A percentile compares a stretch with the other conserved stretches of the same genome.
These are phyloP conservation scores for Metschnikowia cubensis DNA, from an alignment of 805 yeast species.

Conservation along the genomic window DNA sequence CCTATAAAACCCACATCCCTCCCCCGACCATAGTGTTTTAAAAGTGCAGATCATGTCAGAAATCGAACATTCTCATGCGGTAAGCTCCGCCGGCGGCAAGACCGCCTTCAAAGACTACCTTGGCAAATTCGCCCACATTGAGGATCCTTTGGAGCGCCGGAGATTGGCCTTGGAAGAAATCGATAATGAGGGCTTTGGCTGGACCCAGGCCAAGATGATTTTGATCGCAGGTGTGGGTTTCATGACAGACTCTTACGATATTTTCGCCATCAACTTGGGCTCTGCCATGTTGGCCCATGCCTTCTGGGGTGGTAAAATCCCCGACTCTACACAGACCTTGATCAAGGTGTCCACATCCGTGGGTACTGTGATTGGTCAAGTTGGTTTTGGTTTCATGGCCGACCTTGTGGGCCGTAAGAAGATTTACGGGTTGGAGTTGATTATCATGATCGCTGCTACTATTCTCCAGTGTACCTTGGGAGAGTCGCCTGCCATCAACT, in stretches of 20 bases:
- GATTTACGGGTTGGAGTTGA: constrained; percentile 82
- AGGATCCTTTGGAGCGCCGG: constrained; percentile 84
- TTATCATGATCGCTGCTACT: constrained; percentile 78
- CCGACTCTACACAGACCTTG: constrained; percentile 69
- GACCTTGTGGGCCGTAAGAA: constrained; percentile 82
- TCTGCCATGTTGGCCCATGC: constrained; percentile 74
- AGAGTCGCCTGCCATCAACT: constrained; percentile 62
- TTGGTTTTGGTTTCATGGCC: constrained; percentile 78
- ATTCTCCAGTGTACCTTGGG: constrained; percentile 75
- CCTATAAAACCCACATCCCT: background rate
- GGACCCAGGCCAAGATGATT: constrained; percentile 81
- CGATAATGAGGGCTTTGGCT: constrained; percentile 73
- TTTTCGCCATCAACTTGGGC: constrained; percentile 84
- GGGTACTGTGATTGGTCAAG: constrained; percentile 90
- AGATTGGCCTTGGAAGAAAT: constrained; percentile 80
- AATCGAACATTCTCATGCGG: constrained; percentile 20
- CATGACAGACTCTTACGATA: constrained; percentile 89
- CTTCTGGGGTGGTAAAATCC: constrained; percentile 63
- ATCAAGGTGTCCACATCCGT: constrained; percentile 87
- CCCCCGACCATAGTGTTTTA: background rate
- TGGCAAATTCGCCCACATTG: constrained; percentile 75
- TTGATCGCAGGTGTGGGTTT: constrained; percentile 90
- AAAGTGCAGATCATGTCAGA: constrained; percentile 20
- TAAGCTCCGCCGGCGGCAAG: constrained; percentile 58
- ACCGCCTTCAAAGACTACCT: constrained; percentile 81